These are phyloP conservation scores for Trametes elegans DNA, from an alignment of 768 basidiomycete genomes.

Conservation along the genomic window DNA sequence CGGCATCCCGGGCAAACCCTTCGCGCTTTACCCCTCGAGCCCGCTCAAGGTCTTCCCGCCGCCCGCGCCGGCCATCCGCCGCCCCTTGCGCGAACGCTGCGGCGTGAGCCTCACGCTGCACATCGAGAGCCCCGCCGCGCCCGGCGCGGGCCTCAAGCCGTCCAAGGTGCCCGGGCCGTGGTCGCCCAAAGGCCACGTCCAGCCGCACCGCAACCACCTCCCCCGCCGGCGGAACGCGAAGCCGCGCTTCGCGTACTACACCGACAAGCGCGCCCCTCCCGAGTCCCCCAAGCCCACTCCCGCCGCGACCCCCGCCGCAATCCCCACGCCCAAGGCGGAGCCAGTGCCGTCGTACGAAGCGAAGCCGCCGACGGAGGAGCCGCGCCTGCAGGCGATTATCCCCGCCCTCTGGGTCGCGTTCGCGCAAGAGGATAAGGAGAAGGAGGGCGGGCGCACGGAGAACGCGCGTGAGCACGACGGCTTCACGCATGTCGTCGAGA, in stretches of 20 bases:
- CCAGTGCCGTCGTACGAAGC: not conserved
- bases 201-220: constrained; percentile 26
- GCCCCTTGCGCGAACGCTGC: constrained; percentile 21
- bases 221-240: constrained; percentile 22
- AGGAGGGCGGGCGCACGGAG: constrained; percentile 7
- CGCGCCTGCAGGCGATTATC: constrained; percentile 25
- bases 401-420: constrained; percentile 27
- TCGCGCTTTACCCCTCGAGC: constrained; percentile 19
- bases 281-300: not conserved
- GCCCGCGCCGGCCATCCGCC: constrained; percentile 9
- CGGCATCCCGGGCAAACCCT: constrained; percentile 6
- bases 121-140: constrained; percentile 7
- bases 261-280: constrained; percentile 10
- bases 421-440: constrained; percentile 1
- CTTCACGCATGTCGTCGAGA: constrained; percentile 29
- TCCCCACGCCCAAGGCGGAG: not conserved
- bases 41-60: constrained; percentile 21
- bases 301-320: not conserved
- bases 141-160: not conserved
- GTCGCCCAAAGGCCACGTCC: constrained; percentile 23
- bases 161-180: constrained; percentile 9
- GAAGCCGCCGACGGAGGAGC: constrained; percentile 11
- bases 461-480: too few relatives aligned
- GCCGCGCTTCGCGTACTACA: constrained; percentile 12
- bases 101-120: constrained; percentile 16